Percentiles rank a stretch among this genome's conserved stretches.
These are phyloP conservation scores for Rosa multiflora DNA, from an alignment of 306 rosid species.

Conservation along the genomic window DNA sequence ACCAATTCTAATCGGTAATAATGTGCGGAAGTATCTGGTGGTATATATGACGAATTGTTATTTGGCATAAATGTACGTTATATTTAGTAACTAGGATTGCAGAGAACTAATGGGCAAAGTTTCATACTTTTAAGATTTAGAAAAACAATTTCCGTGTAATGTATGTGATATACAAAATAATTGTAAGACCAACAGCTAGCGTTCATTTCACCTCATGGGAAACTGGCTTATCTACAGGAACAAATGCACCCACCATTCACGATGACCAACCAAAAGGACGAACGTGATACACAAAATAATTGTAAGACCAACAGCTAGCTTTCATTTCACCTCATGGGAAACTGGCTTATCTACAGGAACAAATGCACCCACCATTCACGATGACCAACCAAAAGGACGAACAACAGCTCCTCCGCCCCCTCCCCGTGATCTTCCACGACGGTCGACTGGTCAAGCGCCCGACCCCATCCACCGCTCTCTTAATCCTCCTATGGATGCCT, in stretches of 20 bases:
- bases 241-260: conserved; percentile 51
- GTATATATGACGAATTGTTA: too few species aligned
- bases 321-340: neutral
- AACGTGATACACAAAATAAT: neutral
- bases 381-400: conserved; percentile 15
- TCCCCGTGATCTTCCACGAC: conserved; percentile 92
- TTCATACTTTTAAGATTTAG: neutral
- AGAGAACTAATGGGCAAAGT: neutral
- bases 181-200: neutral
- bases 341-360: conserved; percentile 43
- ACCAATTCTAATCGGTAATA: too few species aligned
- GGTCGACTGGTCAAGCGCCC: conserved; percentile 96
- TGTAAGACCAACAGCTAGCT: neutral
- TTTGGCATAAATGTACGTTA: too few species aligned
- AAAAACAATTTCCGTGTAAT: neutral
- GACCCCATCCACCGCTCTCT: conserved; percentile 58
- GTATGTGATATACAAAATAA: neutral
- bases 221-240: conserved; percentile 39
- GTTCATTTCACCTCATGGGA: neutral
- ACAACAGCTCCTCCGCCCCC: conserved; percentile 48
- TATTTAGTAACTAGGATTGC: too few species aligned
- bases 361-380: conserved; percentile 47
- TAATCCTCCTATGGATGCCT: conserved; percentile 91
- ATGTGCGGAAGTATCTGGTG: too few species aligned
- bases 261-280: conserved; percentile 16